Evolutionary conservation across 148 eudicot species (phyloP), one percentile per base, ranked within the genome.

Genomic region (Vaccinium vitisidaea): DNA sequence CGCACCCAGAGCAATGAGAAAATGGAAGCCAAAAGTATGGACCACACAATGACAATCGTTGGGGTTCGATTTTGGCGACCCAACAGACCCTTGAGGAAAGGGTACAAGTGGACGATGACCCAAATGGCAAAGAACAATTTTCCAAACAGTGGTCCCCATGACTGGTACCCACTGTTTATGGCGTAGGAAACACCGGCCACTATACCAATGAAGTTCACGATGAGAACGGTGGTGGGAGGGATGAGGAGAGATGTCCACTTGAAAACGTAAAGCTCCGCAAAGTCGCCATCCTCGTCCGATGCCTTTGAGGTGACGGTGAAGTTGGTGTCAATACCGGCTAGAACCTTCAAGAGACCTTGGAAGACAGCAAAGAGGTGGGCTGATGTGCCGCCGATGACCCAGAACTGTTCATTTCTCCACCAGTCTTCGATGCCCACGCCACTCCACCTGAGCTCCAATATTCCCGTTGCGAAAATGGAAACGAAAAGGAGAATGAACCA

Each of bases 341-440:
- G 92, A 16, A 94, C 98, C 86, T 94, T 94, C 61, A 94, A 46
- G 69, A 94, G 88, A 70, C 98, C 98, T 87, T 94, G 98, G 91
- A 94, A 94, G 86, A 94, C 95, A 2, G 98, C 98, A 49, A 94
- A 93, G 21, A 93, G 92, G 87, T 94, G 98, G 36, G 98, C 98
- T 0, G 98, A 94, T 16, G 98, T 94, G 19, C 98, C 98, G 73
- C 95, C 98, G 46, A 93, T 94, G 88, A 94, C 98, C 98, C 98
- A 94, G 71, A 94, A 94, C 89, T 94, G 98, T 46, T 94, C 98
- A 76, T 94, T 94, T 87, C 98, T 93, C 98, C 98, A 94, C 98
- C 95, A 94, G 84, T 91, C 98, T 27, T 94, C 95, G 4, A 94
- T 91, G 54, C 92, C 87, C 12, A 94, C 98, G 77, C 95, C 95